Conservation (phyloP, 2,329 filamentous ascomycete species). For the Aureobasidium namibiae region DNA sequence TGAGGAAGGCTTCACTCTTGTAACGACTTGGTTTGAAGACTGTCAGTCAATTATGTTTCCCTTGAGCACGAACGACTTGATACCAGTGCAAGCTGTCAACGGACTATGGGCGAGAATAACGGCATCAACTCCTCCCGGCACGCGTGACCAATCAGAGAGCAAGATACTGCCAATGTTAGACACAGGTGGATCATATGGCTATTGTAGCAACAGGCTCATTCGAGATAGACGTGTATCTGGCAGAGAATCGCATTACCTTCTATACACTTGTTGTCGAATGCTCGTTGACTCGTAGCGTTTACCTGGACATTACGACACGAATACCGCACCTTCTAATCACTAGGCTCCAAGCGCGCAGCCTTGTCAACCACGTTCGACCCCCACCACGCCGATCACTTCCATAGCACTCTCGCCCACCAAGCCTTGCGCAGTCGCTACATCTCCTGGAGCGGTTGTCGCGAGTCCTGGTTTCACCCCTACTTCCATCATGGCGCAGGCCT, state of each 20-base stretch:
- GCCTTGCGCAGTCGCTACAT: not conserved
- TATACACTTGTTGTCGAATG: not conserved
- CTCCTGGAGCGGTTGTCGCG: not conserved
- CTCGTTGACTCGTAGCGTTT: slow-evolving; percentile 6
- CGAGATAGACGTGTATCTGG: not conserved
- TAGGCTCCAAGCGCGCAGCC: not conserved
- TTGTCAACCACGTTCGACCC: not conserved
- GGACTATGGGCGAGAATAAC: not conserved
- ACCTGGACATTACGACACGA: too few species aligned
- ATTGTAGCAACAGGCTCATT: not conserved
- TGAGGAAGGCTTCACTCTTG: too few species aligned
- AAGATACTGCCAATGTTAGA: slow-evolving; percentile 4
- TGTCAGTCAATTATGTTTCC: not conserved
- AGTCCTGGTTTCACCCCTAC: slow-evolving; percentile 14
- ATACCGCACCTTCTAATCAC: too few species aligned
- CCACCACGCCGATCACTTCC: slow-evolving; percentile 2
- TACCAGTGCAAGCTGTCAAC: not conserved
- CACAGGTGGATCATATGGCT: not conserved
- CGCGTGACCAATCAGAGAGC: not conserved
- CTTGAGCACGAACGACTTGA: not conserved
- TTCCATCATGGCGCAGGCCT: slow-evolving; percentile 23
- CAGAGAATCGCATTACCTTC: not conserved
- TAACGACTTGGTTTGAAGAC: too few species aligned
- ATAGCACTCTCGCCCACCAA: not conserved
- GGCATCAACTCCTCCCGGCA: not conserved